A percentile compares a stretch with the other conserved stretches of the same genome.
Conservation (phyloP, 495 filamentous ascomycete genomes). For the Xylaria palmicola region DNA sequence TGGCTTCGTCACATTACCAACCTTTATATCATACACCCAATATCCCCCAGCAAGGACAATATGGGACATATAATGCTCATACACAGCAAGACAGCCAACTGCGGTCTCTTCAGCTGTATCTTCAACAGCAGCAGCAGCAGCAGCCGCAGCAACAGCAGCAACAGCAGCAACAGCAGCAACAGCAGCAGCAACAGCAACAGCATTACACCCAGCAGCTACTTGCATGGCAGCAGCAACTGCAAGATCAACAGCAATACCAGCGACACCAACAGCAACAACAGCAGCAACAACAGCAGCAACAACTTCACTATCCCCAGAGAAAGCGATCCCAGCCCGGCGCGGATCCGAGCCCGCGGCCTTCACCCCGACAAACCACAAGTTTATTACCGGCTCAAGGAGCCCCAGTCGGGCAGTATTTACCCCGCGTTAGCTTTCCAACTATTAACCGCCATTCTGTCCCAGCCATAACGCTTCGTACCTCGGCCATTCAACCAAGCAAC, state of each 20-base stretch:
- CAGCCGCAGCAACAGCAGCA: conserved; percentile 5
- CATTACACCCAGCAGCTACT: not conserved
- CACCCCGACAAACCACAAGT: not conserved
- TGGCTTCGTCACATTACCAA: not conserved
- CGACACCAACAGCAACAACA: not conserved
- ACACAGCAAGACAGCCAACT: conserved; percentile 8
- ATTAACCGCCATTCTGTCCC: not conserved
- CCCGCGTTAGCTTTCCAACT: not conserved
- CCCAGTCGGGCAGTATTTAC: not conserved
- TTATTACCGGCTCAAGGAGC: not conserved
- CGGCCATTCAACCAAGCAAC: not conserved
- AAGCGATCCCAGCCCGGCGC: conserved; percentile 8
- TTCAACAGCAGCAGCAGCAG: conserved; percentile 17
- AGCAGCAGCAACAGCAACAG: conserved; percentile 2
- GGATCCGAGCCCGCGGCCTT: not conserved
- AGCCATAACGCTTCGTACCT: not conserved
- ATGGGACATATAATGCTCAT: not conserved
- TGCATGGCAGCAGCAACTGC: not conserved
- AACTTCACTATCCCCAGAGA: not conserved
- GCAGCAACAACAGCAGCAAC: not conserved
- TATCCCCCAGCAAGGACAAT: conserved; percentile 12
- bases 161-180: not conserved
- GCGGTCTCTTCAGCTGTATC: conserved; percentile 1
- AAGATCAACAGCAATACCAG: not conserved
- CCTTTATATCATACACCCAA: not conserved